Conservation (phyloP, 139 green algal species). For the Zygnema circumcarinatum region DNA sequence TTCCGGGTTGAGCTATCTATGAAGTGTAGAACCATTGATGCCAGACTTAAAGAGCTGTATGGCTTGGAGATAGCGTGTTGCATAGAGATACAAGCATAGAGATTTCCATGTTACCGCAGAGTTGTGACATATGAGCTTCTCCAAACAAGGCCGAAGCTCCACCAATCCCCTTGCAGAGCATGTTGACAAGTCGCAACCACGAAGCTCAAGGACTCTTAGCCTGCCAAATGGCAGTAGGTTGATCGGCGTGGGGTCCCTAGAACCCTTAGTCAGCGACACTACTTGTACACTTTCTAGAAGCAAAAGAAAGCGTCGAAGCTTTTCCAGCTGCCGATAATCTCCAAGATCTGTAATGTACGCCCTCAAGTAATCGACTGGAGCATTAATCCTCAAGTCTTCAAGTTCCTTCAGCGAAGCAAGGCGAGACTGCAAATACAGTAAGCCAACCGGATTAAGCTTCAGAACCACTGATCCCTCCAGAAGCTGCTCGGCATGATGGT, state of each 20-base stretch:
- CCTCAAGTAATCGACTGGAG: conserved; percentile 42
- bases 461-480: conserved; percentile 32
- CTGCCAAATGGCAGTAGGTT: conserved; percentile 6
- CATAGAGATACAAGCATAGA: not conserved
- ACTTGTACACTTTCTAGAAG: conserved; percentile 26
- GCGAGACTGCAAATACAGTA: conserved; percentile 41
- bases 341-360: conserved; percentile 30
- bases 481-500: conserved; percentile 17
- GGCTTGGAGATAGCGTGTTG: no score
- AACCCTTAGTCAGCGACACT: conserved; percentile 15
- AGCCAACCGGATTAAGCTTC: conserved; percentile 38
- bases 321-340: conserved; percentile 38
- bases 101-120: not conserved
- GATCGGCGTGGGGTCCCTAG: not conserved
- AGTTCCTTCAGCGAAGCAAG: conserved; percentile 30
- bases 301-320: conserved; percentile 27
- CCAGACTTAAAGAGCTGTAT: no score
- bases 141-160: conserved; percentile 5
- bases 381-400: conserved; percentile 42
- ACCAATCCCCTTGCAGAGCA: conserved; percentile 4
- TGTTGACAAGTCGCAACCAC: conserved; percentile 23
- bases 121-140: not conserved
- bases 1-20: no score
- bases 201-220: conserved; percentile 21
- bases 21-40: no score